A percentile compares a stretch with the other conserved stretches of the same genome.
Evolutionary conservation across 164 flowering plant genomes (phyloP).

Genomic region (Brasenia schreberi): DNA sequence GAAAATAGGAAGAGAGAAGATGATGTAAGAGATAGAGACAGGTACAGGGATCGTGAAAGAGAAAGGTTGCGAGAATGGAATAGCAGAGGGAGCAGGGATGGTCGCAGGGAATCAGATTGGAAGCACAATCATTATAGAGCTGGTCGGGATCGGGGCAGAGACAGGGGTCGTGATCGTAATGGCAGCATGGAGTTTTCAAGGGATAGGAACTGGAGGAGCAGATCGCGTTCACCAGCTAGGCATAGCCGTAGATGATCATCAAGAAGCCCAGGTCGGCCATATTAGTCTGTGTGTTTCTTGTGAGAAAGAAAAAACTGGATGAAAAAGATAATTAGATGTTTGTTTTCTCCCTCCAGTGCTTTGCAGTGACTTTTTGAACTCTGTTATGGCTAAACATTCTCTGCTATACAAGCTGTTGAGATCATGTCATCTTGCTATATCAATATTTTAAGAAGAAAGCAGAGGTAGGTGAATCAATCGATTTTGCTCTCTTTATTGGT

Average conservation of each 20-base stretch:
- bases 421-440: neutral
- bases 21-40: conserved; percentile 65
- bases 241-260: conserved; percentile 54
- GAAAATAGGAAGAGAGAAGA: conserved; percentile 47
- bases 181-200: conserved; percentile 6
- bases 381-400: no score
- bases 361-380: no score
- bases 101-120: conserved; percentile 42
- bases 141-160: conserved; percentile 67
- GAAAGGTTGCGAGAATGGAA: conserved; percentile 38
- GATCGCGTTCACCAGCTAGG: conserved; percentile 73
- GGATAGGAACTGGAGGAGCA: conserved; percentile 24
- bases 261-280: conserved; percentile 48
- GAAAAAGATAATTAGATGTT: no score
- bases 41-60: conserved; percentile 37
- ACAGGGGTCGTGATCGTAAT: conserved; percentile 40
- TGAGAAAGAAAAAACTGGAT: neutral
- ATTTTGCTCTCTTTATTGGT: neutral
- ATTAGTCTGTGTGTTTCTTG: conserved; percentile 14
- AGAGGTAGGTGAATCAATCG: neutral
- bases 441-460: neutral
- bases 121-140: conserved; percentile 35
- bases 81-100: conserved; percentile 55
- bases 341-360: no score
- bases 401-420: no score